These are phyloP conservation scores for Cylindrotheca closterium DNA, from an alignment of 108 stramenopile genomes.

Conservation along the genomic window DNA sequence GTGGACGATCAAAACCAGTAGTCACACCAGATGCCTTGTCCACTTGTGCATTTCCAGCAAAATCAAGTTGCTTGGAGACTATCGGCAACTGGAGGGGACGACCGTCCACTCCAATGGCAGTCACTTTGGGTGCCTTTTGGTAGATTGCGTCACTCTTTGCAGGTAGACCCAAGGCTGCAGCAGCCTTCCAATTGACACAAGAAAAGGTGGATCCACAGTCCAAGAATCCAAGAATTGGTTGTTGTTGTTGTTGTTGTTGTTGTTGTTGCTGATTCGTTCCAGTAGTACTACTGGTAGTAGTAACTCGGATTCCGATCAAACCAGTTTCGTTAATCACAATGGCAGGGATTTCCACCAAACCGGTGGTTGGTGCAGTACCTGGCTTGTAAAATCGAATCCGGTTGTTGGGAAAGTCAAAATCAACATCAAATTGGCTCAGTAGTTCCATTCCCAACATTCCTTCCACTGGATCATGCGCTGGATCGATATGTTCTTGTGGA, in stretches of 20 bases:
- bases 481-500: slow-evolving; percentile 83
- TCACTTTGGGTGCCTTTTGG: slow-evolving; percentile 44
- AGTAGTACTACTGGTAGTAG: slow-evolving; percentile 13
- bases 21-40: slow-evolving; percentile 31
- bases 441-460: slow-evolving; percentile 85
- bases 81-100: slow-evolving; percentile 54
- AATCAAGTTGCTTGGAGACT: slow-evolving; percentile 41
- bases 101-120: slow-evolving; percentile 72
- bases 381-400: slow-evolving; percentile 67
- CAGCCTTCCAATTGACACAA: slow-evolving; percentile 68
- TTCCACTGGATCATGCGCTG: slow-evolving; percentile 72
- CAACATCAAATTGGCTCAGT: slow-evolving; percentile 67
- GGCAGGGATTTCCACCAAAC: slow-evolving; percentile 56
- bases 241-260: too few species aligned
- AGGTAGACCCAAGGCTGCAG: slow-evolving; percentile 55
- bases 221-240: slow-evolving; percentile 68
- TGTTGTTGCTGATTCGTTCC: too few species aligned
- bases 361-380: slow-evolving; percentile 38
- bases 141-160: slow-evolving; percentile 48
- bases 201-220: slow-evolving; percentile 78
- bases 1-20: slow-evolving; percentile 53
- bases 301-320: slow-evolving; percentile 59
- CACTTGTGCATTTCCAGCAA: slow-evolving; percentile 44
- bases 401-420: slow-evolving; percentile 70
- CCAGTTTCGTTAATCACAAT: slow-evolving; percentile 75